Evolutionary conservation across 441 rosid species (phyloP), one percentile per base, ranked within the genome.

Genomic region (Syzygium syzygioides): DNA sequence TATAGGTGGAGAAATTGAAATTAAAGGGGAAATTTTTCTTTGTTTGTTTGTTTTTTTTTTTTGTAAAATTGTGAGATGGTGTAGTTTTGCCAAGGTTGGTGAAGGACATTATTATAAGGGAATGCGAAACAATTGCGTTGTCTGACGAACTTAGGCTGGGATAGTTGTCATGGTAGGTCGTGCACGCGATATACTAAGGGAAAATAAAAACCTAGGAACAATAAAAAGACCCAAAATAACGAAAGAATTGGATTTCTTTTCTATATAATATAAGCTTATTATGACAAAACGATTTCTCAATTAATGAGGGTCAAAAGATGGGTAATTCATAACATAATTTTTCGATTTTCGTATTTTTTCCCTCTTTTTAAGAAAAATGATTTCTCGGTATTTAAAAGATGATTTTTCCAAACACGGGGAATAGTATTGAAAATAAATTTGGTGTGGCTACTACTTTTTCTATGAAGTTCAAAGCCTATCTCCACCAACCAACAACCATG

Each of bases 281-380:
- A 0, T 0, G 6, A 1, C 0, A 3, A 17, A 30, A 15, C 1
- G 23, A 8, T 2, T 4, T 17, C 6, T 1, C 4, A 0, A 8
- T 30, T 64, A 9, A 64, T 17, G 4, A 64, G 6, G 12, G 23
- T 30, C 0, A 17, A 19, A 64, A 4, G 0, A 64, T 0, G 3
- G 32, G 12, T 6, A 30, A 64, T 64, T 30, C 0, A 1, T 17
- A 30, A 64, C 23, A 64, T 64, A 30, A 64, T 30, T 15, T 64
- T 30, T 32, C 34, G 0, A 64, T 4, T 64, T 30, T 2, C 6
- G 68, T n/a, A 23, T n/a, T n/a, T 14, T 64, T 30, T 30, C 2
- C 1, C 37, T 30, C 5, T 30, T 30, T 64, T 7, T 15, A 0
- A 64, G 76, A 9, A 17, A 30, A 64, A 64, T 15, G 41, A 7